Base-by-base conservation (phyloP, 2,329 filamentous ascomycete genomes). In the Leptographium lundbergii region DNA sequence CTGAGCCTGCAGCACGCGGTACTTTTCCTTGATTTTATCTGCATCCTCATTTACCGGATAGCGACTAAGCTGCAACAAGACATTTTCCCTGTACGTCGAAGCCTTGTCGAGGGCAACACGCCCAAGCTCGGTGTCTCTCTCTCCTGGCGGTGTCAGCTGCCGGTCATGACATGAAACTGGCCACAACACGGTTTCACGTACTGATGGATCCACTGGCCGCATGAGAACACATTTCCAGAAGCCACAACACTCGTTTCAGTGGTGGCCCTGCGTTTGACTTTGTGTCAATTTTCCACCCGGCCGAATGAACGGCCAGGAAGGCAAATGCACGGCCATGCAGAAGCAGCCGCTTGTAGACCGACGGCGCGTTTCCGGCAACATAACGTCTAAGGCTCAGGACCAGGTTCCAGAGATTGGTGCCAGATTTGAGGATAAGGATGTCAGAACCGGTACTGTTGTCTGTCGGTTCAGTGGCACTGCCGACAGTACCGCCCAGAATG, bases 291-390 rank as follows among this genome's bases (percentile, higher is more conserved):
- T 14, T 13, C 57, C 57, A 55, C 3, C 11, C 17, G 25, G 48
- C 34, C 1, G 45, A n/a, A 11, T 86, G 82, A 17, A 95, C 73
- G 59, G 92, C 70, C 17, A 85, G 72, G 66, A 89, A 90, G 0
- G 88, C 80, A 64, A 91, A 74, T 2, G 79, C 69, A 50, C 79
- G 74, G 14, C 71, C 70, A 17, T 73, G 67, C 7, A 73, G 63
- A 2, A 79, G 63, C 32, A 77, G 64, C 59, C 54, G 72, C 50
- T 56, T 65, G 39, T 56, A 60, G 39, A 25, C 25, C 6, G n/a
- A 48, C 64, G 60, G 65, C 3, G 27, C 22, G 5, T 61, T 60
- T 0, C 67, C 63, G 24, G 3, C 36, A 25, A 11, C 27, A 1
- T 62, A 58, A 2, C 59, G 57, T 13, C 27, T 36, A 3, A 63